Evolutionary conservation across 129 eudicot species (phyloP).

Genomic region (Tanacetum coccineum): DNA sequence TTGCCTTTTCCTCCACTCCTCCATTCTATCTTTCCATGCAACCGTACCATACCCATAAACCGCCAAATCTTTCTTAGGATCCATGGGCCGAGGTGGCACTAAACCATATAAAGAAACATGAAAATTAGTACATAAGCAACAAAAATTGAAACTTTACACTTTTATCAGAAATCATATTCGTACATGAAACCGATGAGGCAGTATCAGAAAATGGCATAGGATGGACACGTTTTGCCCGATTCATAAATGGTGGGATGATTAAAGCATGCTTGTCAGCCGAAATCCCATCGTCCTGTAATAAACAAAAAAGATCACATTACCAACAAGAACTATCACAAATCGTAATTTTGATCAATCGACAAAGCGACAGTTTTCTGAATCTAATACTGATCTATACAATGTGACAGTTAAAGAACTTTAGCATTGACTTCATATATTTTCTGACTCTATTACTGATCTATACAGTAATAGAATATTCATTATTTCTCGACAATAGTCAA

Average conservation of each 20-base stretch:
- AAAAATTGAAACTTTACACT: not conserved
- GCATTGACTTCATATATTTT: not conserved
- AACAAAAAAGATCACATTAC: constrained; percentile 18
- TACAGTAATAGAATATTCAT: too few relatives aligned
- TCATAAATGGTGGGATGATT: constrained; percentile 72
- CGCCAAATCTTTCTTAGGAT: constrained; percentile 92
- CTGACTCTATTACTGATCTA: too few relatives aligned
- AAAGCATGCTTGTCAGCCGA: constrained; percentile 95
- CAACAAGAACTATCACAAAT: constrained; percentile 2
- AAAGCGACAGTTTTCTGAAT: not conserved
- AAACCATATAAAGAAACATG: constrained; percentile 17
- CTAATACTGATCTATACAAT: not conserved
- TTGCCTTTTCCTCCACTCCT: constrained; percentile 91
- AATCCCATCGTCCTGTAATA: constrained; percentile 70
- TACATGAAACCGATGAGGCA: constrained; percentile 74
- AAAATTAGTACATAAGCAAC: constrained; percentile 1
- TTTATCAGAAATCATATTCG: constrained; percentile 24
- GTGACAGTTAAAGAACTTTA: not conserved
- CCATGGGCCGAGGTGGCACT: constrained; percentile 97
- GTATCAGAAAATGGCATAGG: constrained; percentile 63
- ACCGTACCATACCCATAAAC: constrained; percentile 95
- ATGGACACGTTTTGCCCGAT: constrained; percentile 76
- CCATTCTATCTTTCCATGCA: constrained; percentile 99
- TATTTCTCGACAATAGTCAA: too few relatives aligned
- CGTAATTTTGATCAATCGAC: not conserved